phyloP scores from a whole-genome alignment of 805 yeast species.

The Yarrowia sp. region DNA sequence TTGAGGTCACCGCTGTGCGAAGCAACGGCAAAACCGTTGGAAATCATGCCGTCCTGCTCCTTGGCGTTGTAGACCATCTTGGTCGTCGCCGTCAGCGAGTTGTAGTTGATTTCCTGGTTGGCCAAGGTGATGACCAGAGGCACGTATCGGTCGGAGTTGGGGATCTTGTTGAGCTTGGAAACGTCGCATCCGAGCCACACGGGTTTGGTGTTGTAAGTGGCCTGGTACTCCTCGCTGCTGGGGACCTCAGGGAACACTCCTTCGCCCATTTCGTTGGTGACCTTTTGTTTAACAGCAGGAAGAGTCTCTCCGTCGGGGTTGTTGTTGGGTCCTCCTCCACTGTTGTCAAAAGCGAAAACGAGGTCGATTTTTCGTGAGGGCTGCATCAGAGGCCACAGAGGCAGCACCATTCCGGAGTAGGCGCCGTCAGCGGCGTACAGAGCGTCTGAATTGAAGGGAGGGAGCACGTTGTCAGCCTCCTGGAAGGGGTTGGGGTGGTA shows the following conservation, averaged over 20 bases:
- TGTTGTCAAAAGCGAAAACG: conserved; percentile 57
- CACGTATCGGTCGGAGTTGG: conserved; percentile 64
- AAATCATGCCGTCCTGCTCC: conserved; percentile 67
- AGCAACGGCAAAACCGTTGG: conserved; percentile 79
- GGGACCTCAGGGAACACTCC: conserved; percentile 48
- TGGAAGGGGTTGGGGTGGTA: conserved; percentile 77
- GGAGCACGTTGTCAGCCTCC: conserved; percentile 42
- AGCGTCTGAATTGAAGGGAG: conserved; percentile 50
- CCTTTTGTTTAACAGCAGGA: conserved; percentile 45
- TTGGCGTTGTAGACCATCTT: conserved; percentile 65
- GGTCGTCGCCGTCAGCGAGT: conserved; percentile 74
- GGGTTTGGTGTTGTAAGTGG: conserved; percentile 81
- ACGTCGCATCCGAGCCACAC: conserved; percentile 76
- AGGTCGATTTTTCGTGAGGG: conserved; percentile 63
- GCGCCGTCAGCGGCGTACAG: conserved; percentile 72
- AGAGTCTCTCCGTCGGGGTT: conserved; percentile 59
- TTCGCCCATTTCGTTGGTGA: conserved; percentile 53
- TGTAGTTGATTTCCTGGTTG: conserved; percentile 68
- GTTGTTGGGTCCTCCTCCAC: conserved; percentile 47
- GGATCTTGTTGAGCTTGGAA: conserved; percentile 63
- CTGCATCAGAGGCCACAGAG: conserved; percentile 68
- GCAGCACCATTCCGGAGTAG: conserved; percentile 74
- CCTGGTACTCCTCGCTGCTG: conserved; percentile 64
- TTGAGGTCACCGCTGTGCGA: conserved; percentile 72
- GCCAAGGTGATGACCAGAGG: conserved; percentile 81